Percentiles rank a stretch among this genome's conserved stretches.
phyloP scores from a whole-genome alignment of 306 rosid genomes.

The Cucurbita pepo region DNA sequence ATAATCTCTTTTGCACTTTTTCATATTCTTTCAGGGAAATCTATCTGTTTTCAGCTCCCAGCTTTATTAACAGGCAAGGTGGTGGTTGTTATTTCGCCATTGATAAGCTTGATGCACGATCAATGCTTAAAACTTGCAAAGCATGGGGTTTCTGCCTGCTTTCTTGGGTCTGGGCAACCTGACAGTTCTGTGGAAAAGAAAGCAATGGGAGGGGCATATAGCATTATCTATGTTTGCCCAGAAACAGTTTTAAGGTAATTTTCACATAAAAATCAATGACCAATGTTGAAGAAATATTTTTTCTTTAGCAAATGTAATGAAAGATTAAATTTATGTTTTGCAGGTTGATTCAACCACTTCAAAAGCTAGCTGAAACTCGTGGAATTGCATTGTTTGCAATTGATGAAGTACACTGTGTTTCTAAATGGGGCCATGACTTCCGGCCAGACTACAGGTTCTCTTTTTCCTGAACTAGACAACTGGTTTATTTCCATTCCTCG shows the following conservation, averaged over 20 bases:
- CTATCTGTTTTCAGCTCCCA: conserved; percentile 89
- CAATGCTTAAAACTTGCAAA: conserved; percentile 72
- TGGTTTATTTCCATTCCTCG: not conserved
- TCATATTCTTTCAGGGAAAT: conserved; percentile 55
- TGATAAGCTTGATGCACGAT: conserved; percentile 93
- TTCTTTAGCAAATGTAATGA: not conserved
- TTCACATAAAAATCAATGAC: not conserved
- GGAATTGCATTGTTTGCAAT: conserved; percentile 89
- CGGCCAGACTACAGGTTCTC: conserved; percentile 80
- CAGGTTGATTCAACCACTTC: conserved; percentile 73
- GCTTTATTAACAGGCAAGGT: conserved; percentile 82
- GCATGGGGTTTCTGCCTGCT: conserved; percentile 72
- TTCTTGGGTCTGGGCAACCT: conserved; percentile 95
- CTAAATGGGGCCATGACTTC: conserved; percentile 96
- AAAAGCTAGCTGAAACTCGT: conserved; percentile 49
- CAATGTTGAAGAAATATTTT: not conserved
- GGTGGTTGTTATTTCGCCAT: conserved; percentile 89
- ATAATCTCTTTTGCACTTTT: conserved; percentile 2
- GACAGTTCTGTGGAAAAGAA: conserved; percentile 67
- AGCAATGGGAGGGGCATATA: conserved; percentile 74
- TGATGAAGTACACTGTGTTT: conserved; percentile 93
- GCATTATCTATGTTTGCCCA: conserved; percentile 71
- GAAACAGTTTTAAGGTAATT: conserved; percentile 62
- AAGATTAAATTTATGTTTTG: not conserved
- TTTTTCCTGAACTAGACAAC: not conserved